Evolutionary conservation across 352 stramenopile species (phyloP), one percentile per base, ranked within the genome.

Genomic region (Pythium aquatile): DNA sequence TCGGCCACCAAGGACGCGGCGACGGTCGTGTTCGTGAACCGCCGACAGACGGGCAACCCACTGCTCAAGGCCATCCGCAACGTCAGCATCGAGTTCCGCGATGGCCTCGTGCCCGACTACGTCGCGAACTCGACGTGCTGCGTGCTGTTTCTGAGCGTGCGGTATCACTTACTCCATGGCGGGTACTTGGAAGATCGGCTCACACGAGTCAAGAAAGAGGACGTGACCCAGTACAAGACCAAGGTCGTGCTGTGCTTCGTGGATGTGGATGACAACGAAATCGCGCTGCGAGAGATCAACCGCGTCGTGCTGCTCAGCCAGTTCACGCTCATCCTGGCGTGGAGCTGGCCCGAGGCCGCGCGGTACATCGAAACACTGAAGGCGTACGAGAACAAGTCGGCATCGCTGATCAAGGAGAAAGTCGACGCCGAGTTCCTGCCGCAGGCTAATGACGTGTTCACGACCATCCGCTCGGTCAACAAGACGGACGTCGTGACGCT

Each of bases 341-440:
- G 96, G 96, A 97, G 81, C 49, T 94, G 83, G 85, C 71, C 90
- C 65, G 97, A 99, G 72, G 92, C 90, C 33, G 97, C 94, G 52
- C 78, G 97, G 37, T 99, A 99, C 70, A 63, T 99, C 10, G 97
- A 99, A 81, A 98, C 97, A 24, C 91, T 98, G 57, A 98, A 98
- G 76, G 81, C 85, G 14, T 98, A 98, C 66, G 96, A 99, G 71
- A 94, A 97, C 60, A 98, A 98, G 70, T 92, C 97, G 75, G 88
- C 94, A 32, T 88, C 83, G 30, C 83, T 92, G 28, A 98, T 99
- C 63, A 96, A 98, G 76, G 95, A 98, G 69, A 90, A 95, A 66
- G 83, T 98, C 14, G 83, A 98, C 59, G 78, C 78, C 16, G 91
- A 96, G 58, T 97, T 97, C 63, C 72, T 98, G 17, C 76, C 87